Evolutionary conservation across 2,329 filamentous ascomycete species (phyloP).

Genomic region (Dendrostoma leiphaemia): DNA sequence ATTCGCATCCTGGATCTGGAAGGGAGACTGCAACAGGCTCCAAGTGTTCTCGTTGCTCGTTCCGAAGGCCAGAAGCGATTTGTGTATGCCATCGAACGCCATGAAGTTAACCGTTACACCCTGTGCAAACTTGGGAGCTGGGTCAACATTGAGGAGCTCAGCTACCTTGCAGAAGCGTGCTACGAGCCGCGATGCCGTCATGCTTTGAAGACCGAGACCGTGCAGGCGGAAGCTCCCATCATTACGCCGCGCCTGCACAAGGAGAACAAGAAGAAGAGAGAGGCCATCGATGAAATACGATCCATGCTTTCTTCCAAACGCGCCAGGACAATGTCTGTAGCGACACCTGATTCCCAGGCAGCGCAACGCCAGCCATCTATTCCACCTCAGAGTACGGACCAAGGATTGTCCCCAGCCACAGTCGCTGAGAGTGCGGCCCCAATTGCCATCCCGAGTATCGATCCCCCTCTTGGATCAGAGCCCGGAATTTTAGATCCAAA

Average conservation of each 20-base stretch:
- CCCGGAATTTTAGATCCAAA: slow-evolving; percentile 19
- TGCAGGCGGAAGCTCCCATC: slow-evolving; percentile 25
- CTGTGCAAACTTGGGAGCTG: slow-evolving; percentile 67
- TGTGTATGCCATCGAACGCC: slow-evolving; percentile 65
- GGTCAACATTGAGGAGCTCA: slow-evolving; percentile 59
- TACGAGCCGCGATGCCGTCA: slow-evolving; percentile 31
- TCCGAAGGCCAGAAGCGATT: slow-evolving; percentile 52
- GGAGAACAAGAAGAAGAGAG: slow-evolving; percentile 52
- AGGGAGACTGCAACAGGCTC: slow-evolving; percentile 57
- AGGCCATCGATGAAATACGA: slow-evolving; percentile 63
- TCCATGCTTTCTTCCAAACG: slow-evolving; percentile 58
- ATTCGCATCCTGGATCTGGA: slow-evolving; percentile 64
- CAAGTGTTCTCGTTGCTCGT: slow-evolving; percentile 60
- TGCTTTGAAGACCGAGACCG: slow-evolving; percentile 15
- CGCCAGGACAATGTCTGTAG: slow-evolving; percentile 42
- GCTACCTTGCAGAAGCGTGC: slow-evolving; percentile 46
- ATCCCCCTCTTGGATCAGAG: not conserved
- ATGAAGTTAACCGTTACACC: slow-evolving; percentile 59
- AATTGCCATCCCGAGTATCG: not conserved
- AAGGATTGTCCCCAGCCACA: not conserved
- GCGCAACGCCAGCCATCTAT: slow-evolving; percentile 13
- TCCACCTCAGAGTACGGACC: not conserved
- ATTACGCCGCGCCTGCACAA: slow-evolving; percentile 46
- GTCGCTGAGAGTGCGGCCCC: not conserved
- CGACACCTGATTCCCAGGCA: slow-evolving; percentile 29